Evolutionary conservation across 176 grass and related monocot species (phyloP).

Genomic region (Paspalum vaginatum): DNA sequence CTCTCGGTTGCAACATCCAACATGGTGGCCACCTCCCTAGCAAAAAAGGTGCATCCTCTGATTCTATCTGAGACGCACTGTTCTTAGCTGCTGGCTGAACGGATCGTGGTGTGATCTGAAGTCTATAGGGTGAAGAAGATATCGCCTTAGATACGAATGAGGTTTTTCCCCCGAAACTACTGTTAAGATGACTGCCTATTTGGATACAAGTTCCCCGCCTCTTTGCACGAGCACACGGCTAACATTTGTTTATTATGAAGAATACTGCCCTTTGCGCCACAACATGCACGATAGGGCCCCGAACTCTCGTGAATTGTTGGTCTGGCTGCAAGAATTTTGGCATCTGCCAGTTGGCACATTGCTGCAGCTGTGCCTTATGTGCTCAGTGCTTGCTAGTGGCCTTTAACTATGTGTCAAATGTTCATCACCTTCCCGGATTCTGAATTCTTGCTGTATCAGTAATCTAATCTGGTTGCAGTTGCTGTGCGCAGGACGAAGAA

Average conservation of each 20-base stretch:
- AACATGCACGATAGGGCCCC: background rate
- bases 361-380: background rate
- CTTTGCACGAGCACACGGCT: background rate
- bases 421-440: no score
- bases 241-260: background rate
- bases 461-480: conserved; percentile 29
- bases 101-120: background rate
- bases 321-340: background rate
- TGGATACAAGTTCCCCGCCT: background rate
- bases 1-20: conserved; percentile 89
- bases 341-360: no score
- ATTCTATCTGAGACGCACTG: background rate
- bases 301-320: background rate
- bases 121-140: background rate
- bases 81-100: background rate
- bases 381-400: background rate
- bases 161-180: background rate
- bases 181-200: background rate
- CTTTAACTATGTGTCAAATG: background rate
- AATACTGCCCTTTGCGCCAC: background rate
- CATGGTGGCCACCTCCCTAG: conserved; percentile 94
- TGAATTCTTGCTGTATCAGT: conserved; percentile 2
- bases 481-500: conserved; percentile 66
- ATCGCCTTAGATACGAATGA: background rate
- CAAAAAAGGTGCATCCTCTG: conserved; percentile 66